A percentile compares a stretch with the other conserved stretches of the same genome.
Conservation (phyloP, 108 stramenopile species). For the Asterionellopsis glacialis region DNA sequence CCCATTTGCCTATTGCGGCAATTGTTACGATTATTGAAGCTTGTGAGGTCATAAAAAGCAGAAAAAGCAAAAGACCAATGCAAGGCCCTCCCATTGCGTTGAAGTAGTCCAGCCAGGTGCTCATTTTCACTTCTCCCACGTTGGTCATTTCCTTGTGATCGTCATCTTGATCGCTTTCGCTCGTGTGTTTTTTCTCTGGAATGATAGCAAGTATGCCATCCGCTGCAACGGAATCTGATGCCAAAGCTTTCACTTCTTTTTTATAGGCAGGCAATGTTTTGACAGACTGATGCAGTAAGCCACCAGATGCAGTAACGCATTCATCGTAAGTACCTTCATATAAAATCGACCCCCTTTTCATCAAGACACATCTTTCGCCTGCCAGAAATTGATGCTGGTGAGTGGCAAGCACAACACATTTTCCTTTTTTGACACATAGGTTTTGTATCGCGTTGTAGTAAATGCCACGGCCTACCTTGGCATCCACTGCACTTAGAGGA, state of each 20-base stretch:
- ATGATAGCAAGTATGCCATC: neutral
- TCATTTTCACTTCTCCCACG: slow-evolving; percentile 59
- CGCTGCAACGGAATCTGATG: neutral
- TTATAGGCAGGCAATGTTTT: slow-evolving; percentile 20
- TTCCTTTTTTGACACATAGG: slow-evolving; percentile 41
- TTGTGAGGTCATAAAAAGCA: slow-evolving; percentile 61
- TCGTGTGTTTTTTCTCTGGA: neutral
- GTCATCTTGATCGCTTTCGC: slow-evolving; percentile 9
- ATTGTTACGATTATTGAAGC: slow-evolving; percentile 51
- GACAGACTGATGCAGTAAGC: slow-evolving; percentile 10
- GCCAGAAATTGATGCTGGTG: slow-evolving; percentile 91
- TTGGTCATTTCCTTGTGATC: slow-evolving; percentile 69
- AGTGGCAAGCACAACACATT: slow-evolving; percentile 84
- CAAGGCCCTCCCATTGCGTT: slow-evolving; percentile 58
- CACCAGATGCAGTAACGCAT: slow-evolving; percentile 55
- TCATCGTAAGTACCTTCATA: slow-evolving; percentile 65
- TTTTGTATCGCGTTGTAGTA: slow-evolving; percentile 76
- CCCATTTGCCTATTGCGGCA: slow-evolving; percentile 53
- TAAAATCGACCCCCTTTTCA: slow-evolving; percentile 58
- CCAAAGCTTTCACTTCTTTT: slow-evolving; percentile 10
- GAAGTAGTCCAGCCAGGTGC: slow-evolving; percentile 71
- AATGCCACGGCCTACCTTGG: slow-evolving; percentile 75
- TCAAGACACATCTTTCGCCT: slow-evolving; percentile 59
- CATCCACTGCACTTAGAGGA: slow-evolving; percentile 93
- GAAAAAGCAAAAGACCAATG: slow-evolving; percentile 37